Percentiles rank a stretch among this genome's conserved stretches.
Conservation (phyloP, 1,284 basidiomycete genomes). For the Ustilago sp. region DNA sequence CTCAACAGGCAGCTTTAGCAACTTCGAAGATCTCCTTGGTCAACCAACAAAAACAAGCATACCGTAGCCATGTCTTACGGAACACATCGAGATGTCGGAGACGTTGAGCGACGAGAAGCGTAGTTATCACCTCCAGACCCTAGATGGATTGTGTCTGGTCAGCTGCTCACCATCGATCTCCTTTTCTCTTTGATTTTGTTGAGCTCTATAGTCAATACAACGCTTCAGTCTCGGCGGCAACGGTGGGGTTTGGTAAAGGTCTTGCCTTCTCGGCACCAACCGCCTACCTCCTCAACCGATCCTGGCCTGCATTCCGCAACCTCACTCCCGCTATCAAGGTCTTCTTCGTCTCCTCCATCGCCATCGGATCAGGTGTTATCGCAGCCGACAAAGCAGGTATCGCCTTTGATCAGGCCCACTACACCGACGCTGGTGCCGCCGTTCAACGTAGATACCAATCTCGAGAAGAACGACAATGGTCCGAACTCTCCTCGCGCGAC, state of each 20-base stretch:
- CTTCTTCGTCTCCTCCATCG: constrained; percentile 77
- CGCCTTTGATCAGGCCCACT: constrained; percentile 74
- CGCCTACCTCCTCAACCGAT: constrained; percentile 75
- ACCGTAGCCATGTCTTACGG: constrained; percentile 56
- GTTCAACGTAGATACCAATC: constrained; percentile 28
- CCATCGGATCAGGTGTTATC: constrained; percentile 79
- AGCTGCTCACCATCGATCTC: background rate
- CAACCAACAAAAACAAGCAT: background rate
- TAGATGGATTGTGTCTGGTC: background rate
- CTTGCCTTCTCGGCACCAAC: constrained; percentile 74
- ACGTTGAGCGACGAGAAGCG: constrained; percentile 56
- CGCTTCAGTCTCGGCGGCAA: constrained; percentile 51
- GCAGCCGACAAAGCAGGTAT: constrained; percentile 82
- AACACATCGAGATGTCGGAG: constrained; percentile 59
- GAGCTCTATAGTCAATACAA: constrained; percentile 57
- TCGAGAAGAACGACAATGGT: constrained; percentile 75
- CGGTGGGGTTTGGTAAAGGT: constrained; percentile 68
- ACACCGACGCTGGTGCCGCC: constrained; percentile 57
- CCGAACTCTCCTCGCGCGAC: constrained; percentile 74
- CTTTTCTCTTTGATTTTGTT: background rate
- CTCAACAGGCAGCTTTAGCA: background rate
- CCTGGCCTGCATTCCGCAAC: constrained; percentile 76
- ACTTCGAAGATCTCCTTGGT: background rate
- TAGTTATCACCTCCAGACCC: constrained; percentile 13
- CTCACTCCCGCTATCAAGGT: constrained; percentile 82